Evolutionary conservation across 495 filamentous ascomycete genomes (phyloP), one percentile per base, ranked within the genome.

Genomic region (Penicillium mononematosum): DNA sequence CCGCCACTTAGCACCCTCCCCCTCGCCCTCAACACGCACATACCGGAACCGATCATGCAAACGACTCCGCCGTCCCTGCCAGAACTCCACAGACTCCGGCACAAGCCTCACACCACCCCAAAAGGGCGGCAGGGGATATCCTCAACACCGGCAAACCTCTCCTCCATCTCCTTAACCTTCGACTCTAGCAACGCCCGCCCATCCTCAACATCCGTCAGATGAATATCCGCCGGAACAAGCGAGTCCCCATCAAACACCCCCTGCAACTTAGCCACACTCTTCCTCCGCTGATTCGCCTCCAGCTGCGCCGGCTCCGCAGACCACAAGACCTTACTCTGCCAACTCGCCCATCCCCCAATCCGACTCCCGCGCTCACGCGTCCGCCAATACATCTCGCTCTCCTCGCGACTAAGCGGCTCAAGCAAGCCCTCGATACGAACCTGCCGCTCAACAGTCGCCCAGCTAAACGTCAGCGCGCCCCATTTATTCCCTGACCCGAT

Each of bases 11-110:
- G 85, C 78, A 58, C 85, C 73, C 57, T 71, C 79, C 77, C 83
- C 90, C 62, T 72, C 76, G 14, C 45, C 70, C 50, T 76, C 77
- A 42, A 79, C 77, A 62, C 81, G 85, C 22, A 82, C 80, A 77
- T 98, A 98, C 58, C 85, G 76, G 71, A 98, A 97, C 24, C 94
- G 89, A 84, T 97, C 91, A 80, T 96, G 91, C 68, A 96, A 71
- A 36, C 94, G 81, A 77, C 86, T 96, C 55, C 86, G 79, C 53
- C 95, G 81, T 39, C 94, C 94, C 76, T 96, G 90, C 93, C 92
- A 96, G 72, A 97, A 97, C 78, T 96, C 92, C 39, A 97, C 81
- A 52, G 83, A 82, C 71, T 90, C 88, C 2, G 94, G 94, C 55
- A 91, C 80, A 52, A 98, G 79, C 62, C 93, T 85, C 70, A 94